Evolutionary conservation across 352 stramenopile genomes (phyloP).

Genomic region (Globisporangium nagaii): DNA sequence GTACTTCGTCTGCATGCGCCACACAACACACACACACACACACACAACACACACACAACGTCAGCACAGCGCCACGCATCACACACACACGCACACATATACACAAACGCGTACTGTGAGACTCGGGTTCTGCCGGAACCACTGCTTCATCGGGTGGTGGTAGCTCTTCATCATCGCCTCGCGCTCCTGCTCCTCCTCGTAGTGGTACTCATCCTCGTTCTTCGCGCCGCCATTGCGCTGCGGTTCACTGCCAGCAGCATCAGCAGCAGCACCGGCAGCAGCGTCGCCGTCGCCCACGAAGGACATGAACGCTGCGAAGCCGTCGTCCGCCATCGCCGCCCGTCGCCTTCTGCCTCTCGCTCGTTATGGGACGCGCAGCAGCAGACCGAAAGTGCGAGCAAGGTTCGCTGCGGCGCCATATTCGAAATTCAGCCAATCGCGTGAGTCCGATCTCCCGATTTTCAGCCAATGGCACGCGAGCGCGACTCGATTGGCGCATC

Average conservation of each 20-base stretch:
- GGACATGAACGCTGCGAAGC: conserved; percentile 74
- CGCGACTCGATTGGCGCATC: too few relatives aligned
- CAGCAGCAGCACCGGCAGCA: too few relatives aligned
- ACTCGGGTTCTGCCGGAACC: conserved; percentile 65
- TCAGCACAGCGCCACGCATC: neutral
- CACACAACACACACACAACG: neutral
- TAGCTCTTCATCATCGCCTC: conserved; percentile 88
- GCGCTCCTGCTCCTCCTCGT: conserved; percentile 84
- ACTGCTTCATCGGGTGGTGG: conserved; percentile 85
- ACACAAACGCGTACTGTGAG: conserved; percentile 24
- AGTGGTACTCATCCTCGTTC: conserved; percentile 56
- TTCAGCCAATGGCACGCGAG: too few relatives aligned
- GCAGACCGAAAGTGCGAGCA: too few relatives aligned
- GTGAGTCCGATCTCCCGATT: too few relatives aligned
- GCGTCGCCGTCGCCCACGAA: conserved; percentile 30
- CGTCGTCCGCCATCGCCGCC: conserved; percentile 46
- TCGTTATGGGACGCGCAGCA: neutral
- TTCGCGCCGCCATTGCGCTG: neutral
- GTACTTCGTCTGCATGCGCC: conserved; percentile 57
- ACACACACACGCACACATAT: neutral
- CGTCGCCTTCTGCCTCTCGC: neutral
- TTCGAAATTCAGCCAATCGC: too few relatives aligned
- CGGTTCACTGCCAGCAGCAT: conserved; percentile 2
- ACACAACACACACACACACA: neutral
- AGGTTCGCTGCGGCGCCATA: too few relatives aligned